Base-by-base conservation (phyloP, 371 early-diverging fungal genomes). In the Globomyces sp. region DNA sequence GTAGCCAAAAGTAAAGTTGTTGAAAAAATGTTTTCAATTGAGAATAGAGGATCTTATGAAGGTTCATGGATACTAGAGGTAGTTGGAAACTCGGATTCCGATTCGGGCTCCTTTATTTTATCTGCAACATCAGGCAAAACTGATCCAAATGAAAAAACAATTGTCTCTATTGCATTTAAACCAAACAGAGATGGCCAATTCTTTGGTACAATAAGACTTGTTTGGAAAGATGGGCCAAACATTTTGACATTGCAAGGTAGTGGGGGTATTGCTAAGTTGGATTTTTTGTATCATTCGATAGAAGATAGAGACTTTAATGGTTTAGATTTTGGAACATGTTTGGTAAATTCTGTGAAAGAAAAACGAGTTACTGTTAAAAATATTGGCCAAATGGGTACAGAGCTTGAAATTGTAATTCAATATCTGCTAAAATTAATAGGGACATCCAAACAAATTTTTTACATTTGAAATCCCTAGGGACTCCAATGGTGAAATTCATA, bases 361-460 rank as follows among this genome's bases (percentile, higher is more conserved):
- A 78, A 74, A 48, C 63, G 46, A 24, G 63, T 77, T 36, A 50
- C 68, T 8, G 51, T 82, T 8, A 67, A 59, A n/a, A 82, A 82
- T 64, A 57, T 71, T n/a, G 82, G 82, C 1, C 80, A 75, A 57
- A 74, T 80, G 5, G 76, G 76, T 8, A 79, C 76, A 24, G 24
- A 39, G 37, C 53, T 82, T 24, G 74, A 71, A 5, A 8, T 82
- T 1, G 24, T 24, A 24, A 24, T 24, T n/a, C 0, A 24, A 24
- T 24, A 24, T 24, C 24, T 24, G 24, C 24, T 24, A 24, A 24
- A 24, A 0, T 24, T 24, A 0, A 24, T 24, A 24, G 24, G n/a
- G 66, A 4, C 78, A 78, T 60, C 66, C 68, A 2, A 77, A 68
- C 63, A 42, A 59, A 4, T 47, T 57, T 8, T 68, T 82, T 57